Evolutionary conservation across 2,329 filamentous ascomycete genomes (phyloP).

Genomic region (Colletotrichum sp.): DNA sequence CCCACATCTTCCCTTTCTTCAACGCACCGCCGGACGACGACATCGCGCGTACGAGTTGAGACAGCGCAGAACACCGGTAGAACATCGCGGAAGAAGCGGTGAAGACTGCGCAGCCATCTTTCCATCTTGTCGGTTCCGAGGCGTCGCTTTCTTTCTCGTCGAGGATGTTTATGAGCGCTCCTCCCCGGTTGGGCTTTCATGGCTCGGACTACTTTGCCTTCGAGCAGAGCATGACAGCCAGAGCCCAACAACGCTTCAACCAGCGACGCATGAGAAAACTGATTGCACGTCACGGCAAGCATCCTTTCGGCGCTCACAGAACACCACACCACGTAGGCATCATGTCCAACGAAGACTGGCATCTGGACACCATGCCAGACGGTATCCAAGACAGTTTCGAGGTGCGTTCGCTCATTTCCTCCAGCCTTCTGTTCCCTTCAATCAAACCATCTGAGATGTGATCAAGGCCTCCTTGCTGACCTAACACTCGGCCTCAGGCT

Average conservation of each 20-base stretch:
- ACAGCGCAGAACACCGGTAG: background rate
- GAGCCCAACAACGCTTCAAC: conserved; percentile 3
- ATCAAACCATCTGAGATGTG: conserved; percentile 9
- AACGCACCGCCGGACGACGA: conserved; percentile 15
- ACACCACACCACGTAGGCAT: background rate
- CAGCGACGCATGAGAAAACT: conserved; percentile 7
- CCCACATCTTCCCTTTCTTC: background rate
- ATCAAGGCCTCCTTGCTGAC: conserved; percentile 5
- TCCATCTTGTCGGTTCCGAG: background rate
- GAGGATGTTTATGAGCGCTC: conserved; percentile 21
- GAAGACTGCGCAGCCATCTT: background rate
- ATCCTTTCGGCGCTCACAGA: background rate
- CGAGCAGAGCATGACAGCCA: conserved; percentile 9
- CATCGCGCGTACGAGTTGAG: conserved; percentile 13
- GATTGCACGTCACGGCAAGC: conserved; percentile 5
- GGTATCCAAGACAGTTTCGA: conserved; percentile 21
- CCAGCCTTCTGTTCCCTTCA: background rate
- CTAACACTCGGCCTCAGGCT: background rate
- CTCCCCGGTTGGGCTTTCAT: conserved; percentile 13
- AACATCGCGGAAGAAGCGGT: conserved; percentile 7
- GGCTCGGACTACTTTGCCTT: conserved; percentile 18
- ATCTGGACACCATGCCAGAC: background rate
- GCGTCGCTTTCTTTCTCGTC: background rate
- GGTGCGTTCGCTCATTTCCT: conserved; percentile 5
- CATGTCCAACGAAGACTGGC: conserved; percentile 13